Percentiles rank a stretch among this genome's conserved stretches.
Evolutionary conservation across 768 basidiomycete genomes (phyloP).

Genomic region (Leccinum truebloodii): DNA sequence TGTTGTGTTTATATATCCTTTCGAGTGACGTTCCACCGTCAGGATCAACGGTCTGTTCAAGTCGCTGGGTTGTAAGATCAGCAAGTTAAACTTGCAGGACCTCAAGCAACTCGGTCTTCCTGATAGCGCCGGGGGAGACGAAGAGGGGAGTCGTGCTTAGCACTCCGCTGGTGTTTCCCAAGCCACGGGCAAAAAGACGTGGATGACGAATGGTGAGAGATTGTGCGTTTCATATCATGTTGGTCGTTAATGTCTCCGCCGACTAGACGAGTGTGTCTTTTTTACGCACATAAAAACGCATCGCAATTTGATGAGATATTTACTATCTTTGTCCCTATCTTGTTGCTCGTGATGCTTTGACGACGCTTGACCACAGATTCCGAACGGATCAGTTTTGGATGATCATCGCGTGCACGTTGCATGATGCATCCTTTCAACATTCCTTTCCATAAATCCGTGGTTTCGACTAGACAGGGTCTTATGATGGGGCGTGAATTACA

Average conservation of each 20-base stretch:
- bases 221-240: neutral
- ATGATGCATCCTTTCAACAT: neutral
- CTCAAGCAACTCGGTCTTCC: conserved; percentile 70
- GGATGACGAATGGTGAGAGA: conserved; percentile 10
- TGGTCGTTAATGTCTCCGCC: neutral
- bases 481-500: conserved; percentile 99
- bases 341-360: neutral
- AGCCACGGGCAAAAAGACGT: conserved; percentile 44
- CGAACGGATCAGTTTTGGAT: neutral
- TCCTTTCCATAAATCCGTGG: neutral
- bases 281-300: neutral
- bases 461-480: neutral
- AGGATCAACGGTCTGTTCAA: conserved; percentile 74
- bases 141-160: conserved; percentile 76
- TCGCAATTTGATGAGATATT: neutral
- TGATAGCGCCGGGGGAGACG: conserved; percentile 54
- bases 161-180: conserved; percentile 82
- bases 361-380: neutral
- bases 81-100: conserved; percentile 56
- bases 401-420: neutral
- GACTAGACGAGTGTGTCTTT: neutral
- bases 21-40: conserved; percentile 4
- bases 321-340: neutral
- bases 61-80: conserved; percentile 77
- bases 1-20: neutral